Base-by-base conservation (phyloP, 2,329 filamentous ascomycete species). In the Septoria linicola region DNA sequence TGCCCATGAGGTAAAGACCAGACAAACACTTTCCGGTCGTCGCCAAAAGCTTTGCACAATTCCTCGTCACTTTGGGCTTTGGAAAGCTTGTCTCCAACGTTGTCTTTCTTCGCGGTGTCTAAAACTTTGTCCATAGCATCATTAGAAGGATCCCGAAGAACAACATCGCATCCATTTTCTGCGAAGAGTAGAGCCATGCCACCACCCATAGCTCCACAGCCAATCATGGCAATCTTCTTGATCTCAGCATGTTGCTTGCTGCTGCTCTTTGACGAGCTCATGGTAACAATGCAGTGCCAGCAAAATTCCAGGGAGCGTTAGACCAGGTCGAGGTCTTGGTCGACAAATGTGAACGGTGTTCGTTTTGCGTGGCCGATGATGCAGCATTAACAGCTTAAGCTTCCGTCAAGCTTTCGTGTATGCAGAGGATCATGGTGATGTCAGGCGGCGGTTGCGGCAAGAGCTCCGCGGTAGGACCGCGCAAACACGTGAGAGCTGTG, bases 121-220 rank as follows among this genome's bases (percentile, higher is more conserved):
- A 75, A 65, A 55, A 72, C 69, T 48, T 61, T 65, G 44, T 78
- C 71, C 67, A 80, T 76, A 48, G 72, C 73, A 17, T 76, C 62
- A 41, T 76, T 70, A 23, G 71, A 75, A 0, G 78, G 77, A 58
- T 83, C 80, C 46, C 75, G 75, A 11, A 82, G 72, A 8, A 72
- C 76, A n/a, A 84, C 76, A 17, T 77, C 67, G 23, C 79, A 68
- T 25, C 75, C 78, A 39, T 79, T 70, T 57, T 84, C 80, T 13
- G 80, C 80, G 53, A 82, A 79, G 3, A 83, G 71, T 11, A 84
- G 68, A 8, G 78, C 73, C 74, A 84, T 79, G 51, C 76, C 78
- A 3, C 75, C 76, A n/a, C 80, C 81, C 78, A 83, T 84, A 59
- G 73, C 77, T 3, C 80, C 80, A 14, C 75, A 78, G 17, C 79